phyloP scores from a whole-genome alignment of 768 basidiomycete genomes.

The Suillus variegatus region DNA sequence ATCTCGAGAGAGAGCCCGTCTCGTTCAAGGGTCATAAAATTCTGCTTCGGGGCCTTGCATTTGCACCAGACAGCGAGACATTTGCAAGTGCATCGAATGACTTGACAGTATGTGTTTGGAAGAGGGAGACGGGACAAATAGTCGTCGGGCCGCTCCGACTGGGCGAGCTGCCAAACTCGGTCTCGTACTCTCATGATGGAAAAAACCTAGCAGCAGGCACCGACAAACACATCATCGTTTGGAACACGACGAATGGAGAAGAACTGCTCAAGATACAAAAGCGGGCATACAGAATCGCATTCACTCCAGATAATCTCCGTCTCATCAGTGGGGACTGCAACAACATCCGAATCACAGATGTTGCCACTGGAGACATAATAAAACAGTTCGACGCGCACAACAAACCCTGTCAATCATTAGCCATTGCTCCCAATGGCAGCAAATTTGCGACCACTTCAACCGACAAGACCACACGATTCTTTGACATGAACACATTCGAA shows the following conservation, averaged over 20 bases:
- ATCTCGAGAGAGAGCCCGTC: background rate
- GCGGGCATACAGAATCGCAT: background rate
- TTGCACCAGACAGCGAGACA: background rate
- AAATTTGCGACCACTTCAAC: background rate
- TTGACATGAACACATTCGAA: background rate
- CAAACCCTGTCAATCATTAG: background rate
- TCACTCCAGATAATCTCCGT: background rate
- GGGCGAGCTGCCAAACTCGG: background rate
- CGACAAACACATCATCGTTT: constrained; percentile 2
- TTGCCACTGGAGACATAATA: too few relatives aligned
- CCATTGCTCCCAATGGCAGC: background rate
- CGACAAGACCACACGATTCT: background rate
- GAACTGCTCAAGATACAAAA: background rate
- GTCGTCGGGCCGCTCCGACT: background rate
- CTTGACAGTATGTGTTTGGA: background rate
- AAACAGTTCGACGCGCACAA: too few relatives aligned
- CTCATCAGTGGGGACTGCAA: too few relatives aligned
- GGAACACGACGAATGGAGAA: background rate
- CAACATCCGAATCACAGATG: too few relatives aligned
- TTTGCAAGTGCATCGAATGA: background rate
- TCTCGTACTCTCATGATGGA: background rate
- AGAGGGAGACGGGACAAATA: background rate
- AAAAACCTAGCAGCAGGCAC: constrained; percentile 8
- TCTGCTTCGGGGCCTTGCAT: background rate
- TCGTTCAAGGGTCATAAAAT: background rate